Evolutionary conservation across 306 rosid genomes (phyloP).

Genomic region (Cicer bijugum): DNA sequence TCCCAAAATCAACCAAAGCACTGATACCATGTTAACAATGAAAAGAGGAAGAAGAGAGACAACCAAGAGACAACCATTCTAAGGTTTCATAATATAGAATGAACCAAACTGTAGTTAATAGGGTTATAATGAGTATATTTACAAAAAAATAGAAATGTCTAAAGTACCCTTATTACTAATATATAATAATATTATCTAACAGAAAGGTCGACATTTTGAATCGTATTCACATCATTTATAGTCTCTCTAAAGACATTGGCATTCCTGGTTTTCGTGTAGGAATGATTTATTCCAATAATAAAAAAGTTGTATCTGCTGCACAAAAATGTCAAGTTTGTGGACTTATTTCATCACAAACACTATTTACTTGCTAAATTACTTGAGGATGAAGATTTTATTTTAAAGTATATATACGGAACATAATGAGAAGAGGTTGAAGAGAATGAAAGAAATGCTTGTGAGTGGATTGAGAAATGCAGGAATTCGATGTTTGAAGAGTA

Average conservation of each 20-base stretch:
- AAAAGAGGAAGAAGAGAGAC: no score
- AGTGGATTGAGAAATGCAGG: slow-evolving; percentile 59
- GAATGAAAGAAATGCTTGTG: slow-evolving; percentile 56
- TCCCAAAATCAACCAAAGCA: no score
- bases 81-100: no score
- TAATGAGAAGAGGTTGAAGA: slow-evolving; percentile 51
- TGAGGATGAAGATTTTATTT: slow-evolving; percentile 53
- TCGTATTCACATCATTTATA: slow-evolving; percentile 68
- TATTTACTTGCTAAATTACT: slow-evolving; percentile 60
- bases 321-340: slow-evolving; percentile 98
- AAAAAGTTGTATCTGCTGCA: slow-evolving; percentile 62
- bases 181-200: no score
- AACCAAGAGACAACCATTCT: no score
- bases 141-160: no score
- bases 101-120: no score
- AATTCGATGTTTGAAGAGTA: slow-evolving; percentile 65
- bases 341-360: slow-evolving; percentile 79
- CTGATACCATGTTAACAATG: no score
- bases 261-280: slow-evolving; percentile 82
- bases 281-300: slow-evolving; percentile 73
- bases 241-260: slow-evolving; percentile 80
- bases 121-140: no score
- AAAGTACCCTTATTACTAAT: no score
- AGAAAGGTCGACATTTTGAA: slow-evolving; percentile 29
- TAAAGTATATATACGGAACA: slow-evolving; percentile 53